These are phyloP conservation scores for Cephalotrichum gorgonifer DNA, from an alignment of 2,329 filamentous ascomycete species.

Conservation along the genomic window DNA sequence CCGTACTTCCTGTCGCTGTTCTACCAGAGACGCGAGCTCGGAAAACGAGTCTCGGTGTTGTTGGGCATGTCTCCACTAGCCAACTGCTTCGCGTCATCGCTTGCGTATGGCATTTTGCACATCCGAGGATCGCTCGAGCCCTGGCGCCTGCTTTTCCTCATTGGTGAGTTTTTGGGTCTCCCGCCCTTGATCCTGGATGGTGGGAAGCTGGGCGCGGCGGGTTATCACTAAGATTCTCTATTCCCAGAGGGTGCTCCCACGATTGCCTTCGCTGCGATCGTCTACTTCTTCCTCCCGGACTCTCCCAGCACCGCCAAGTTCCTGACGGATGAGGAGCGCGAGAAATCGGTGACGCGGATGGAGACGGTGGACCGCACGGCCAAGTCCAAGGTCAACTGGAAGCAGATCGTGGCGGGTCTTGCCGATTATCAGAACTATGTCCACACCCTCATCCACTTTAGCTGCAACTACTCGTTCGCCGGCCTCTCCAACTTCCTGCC, in stretches of 20 bases:
- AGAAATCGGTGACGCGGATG: slow-evolving; percentile 11
- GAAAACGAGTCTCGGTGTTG: slow-evolving; percentile 48
- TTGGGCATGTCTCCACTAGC: slow-evolving; percentile 48
- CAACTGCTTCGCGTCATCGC: slow-evolving; percentile 55
- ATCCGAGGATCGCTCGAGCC: slow-evolving; percentile 42
- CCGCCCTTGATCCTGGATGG: too few relatives aligned
- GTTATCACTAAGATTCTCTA: too few relatives aligned
- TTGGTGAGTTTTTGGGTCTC: slow-evolving; percentile 24
- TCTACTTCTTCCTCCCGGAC: slow-evolving; percentile 20
- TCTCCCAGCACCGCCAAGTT: slow-evolving; percentile 17
- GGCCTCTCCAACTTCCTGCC: slow-evolving; percentile 28
- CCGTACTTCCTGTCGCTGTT: slow-evolving; percentile 35
- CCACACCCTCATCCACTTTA: slow-evolving; percentile 26
- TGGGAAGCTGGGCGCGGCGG: too few relatives aligned
- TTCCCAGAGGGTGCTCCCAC: slow-evolving; percentile 18
- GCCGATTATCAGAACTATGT: slow-evolving; percentile 24
- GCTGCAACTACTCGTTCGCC: slow-evolving; percentile 26
- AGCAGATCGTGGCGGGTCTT: slow-evolving; percentile 22
- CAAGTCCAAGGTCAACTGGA: slow-evolving; percentile 11
- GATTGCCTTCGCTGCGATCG: slow-evolving; percentile 15
- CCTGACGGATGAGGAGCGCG: slow-evolving; percentile 16
- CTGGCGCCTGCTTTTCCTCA: slow-evolving; percentile 56
- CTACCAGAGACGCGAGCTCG: slow-evolving; percentile 48
- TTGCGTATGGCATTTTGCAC: slow-evolving; percentile 55
- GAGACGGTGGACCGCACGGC: slow-evolving; percentile 12